These are phyloP conservation scores for Sporothrix sp. DNA, from an alignment of 2,329 filamentous ascomycete genomes.

Conservation along the genomic window DNA sequence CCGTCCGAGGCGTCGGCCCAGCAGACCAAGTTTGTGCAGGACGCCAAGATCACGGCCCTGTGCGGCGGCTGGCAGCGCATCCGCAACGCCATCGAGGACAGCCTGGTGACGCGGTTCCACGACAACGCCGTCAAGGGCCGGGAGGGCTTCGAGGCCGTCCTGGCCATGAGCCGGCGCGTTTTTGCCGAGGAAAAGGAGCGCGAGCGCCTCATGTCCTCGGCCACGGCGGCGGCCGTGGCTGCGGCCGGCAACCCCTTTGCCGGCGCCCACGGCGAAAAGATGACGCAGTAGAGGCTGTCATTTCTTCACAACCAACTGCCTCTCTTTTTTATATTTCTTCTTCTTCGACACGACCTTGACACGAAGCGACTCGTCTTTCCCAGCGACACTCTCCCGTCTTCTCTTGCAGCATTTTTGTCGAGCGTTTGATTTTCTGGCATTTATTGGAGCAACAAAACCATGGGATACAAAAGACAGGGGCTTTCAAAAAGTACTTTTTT, in stretches of 20 bases:
- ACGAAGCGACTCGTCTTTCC: background rate
- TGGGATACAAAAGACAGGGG: slow-evolving; percentile 2
- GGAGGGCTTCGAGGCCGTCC: slow-evolving; percentile 89
- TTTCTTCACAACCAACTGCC: no score
- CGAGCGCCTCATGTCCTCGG: slow-evolving; percentile 26
- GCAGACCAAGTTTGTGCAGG: slow-evolving; percentile 76
- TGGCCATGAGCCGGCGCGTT: slow-evolving; percentile 84
- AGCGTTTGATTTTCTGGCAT: background rate
- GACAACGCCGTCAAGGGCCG: slow-evolving; percentile 86
- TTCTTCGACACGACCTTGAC: background rate
- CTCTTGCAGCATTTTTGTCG: background rate
- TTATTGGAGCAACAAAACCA: slow-evolving; percentile 7
- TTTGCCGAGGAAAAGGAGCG: slow-evolving; percentile 81
- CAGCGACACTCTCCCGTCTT: background rate
- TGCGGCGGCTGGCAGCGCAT: slow-evolving; percentile 97
- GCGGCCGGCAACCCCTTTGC: slow-evolving; percentile 18
- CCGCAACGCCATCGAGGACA: slow-evolving; percentile 89
- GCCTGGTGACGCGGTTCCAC: slow-evolving; percentile 75
- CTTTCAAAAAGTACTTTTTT: slow-evolving; percentile 2
- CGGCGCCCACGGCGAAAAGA: background rate
- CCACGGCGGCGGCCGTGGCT: slow-evolving; percentile 16
- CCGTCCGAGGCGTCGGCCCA: slow-evolving; percentile 39
- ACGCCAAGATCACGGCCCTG: slow-evolving; percentile 84
- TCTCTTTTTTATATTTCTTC: background rate
- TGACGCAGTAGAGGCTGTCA: slow-evolving; percentile 1